These are phyloP conservation scores for Sextonia rubra DNA, from an alignment of 164 flowering plant genomes.

Conservation along the genomic window DNA sequence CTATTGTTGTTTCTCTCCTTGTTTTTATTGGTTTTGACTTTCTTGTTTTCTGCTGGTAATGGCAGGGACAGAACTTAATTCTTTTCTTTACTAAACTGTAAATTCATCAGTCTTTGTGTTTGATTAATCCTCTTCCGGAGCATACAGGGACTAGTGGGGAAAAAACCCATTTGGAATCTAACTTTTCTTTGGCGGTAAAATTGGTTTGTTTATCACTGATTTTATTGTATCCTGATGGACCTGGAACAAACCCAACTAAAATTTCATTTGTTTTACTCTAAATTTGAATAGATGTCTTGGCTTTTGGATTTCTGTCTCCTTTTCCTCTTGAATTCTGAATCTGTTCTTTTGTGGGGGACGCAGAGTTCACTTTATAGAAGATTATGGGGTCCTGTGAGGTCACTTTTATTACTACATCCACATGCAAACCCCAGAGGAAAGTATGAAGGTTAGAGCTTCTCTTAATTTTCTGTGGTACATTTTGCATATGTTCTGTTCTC, in stretches of 20 bases:
- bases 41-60: background rate
- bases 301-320: background rate
- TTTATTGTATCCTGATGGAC: background rate
- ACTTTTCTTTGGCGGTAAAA: background rate
- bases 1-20: background rate
- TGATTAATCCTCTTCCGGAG: background rate
- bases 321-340: background rate
- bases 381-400: slow-evolving; percentile 80
- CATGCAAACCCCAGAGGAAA: slow-evolving; percentile 64
- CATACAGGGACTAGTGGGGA: background rate
- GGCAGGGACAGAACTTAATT: background rate
- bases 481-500: background rate
- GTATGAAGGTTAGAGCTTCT: slow-evolving; percentile 52
- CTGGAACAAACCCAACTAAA: background rate
- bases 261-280: background rate
- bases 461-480: background rate
- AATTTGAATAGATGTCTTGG: background rate
- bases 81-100: background rate
- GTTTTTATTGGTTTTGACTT: background rate
- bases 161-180: background rate
- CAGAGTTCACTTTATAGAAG: slow-evolving; percentile 66
- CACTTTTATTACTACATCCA: slow-evolving; percentile 60
- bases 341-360: slow-evolving; percentile 9
- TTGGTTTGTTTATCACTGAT: background rate
- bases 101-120: background rate